phyloP scores from a whole-genome alignment of 2,329 filamentous ascomycete species.

The Aureobasidium musti region DNA sequence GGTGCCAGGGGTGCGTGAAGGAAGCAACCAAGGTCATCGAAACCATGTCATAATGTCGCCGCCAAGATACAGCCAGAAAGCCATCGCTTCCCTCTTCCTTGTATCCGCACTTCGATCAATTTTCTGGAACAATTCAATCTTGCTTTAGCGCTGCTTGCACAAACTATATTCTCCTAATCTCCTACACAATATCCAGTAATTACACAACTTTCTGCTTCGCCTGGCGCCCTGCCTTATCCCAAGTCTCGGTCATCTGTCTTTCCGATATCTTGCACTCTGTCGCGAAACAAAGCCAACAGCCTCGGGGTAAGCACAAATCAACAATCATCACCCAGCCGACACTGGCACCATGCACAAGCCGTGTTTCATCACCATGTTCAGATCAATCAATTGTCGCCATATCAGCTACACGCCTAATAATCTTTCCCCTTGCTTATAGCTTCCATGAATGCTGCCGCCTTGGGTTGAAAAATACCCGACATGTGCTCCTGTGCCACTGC shows the following conservation, averaged over 20 bases:
- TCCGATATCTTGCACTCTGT: background rate
- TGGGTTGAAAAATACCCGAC: background rate
- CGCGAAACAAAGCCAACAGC: background rate
- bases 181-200: no score
- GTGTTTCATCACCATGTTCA: conserved; percentile 14
- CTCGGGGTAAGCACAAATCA: background rate
- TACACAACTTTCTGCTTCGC: background rate
- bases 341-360: conserved; percentile 20
- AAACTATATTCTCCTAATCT: background rate
- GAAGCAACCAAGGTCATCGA: conserved; percentile 5
- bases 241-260: background rate
- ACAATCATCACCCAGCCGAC: conserved; percentile 18
- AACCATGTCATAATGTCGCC: conserved; percentile 5
- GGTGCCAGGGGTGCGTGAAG: background rate
- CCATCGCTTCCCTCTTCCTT: conserved; percentile 11
- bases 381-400: conserved; percentile 20
- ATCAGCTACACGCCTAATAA: conserved; percentile 19
- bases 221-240: background rate
- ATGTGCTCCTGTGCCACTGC: conserved; percentile 22
- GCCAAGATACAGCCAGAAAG: conserved; percentile 20
- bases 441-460: conserved; percentile 16
- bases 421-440: conserved; percentile 8
- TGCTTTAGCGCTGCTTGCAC: conserved; percentile 9
- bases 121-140: conserved; percentile 22
- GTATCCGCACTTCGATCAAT: conserved; percentile 20